Evolutionary conservation across 2,329 filamentous ascomycete species (phyloP), one percentile per base, ranked within the genome.

Genomic region (Emericellopsis atlantica): DNA sequence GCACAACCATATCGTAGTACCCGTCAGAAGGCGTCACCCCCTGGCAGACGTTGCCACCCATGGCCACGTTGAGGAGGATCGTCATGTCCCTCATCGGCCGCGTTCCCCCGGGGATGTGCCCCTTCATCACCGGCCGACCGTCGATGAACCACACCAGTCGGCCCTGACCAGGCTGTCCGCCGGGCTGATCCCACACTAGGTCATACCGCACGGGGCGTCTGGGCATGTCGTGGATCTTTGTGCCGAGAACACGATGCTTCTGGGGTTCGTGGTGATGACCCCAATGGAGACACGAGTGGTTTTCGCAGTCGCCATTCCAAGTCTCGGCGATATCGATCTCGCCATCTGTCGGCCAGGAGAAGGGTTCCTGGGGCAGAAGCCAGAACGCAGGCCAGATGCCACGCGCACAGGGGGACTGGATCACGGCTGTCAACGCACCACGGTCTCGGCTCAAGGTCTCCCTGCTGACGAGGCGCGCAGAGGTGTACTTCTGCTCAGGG

Each of bases 381-480:
- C 74, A 79, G 49, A 77, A 76, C 0, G 74, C 74, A 1, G 74
- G 74, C 74, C 74, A 79, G 37, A 79, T 69, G 4, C 74, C 74
- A 3, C 59, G 51, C 0, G 74, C 74, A 40, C 67, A 71, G 0
- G 74, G 74, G 1, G 71, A 63, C 0, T 61, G 58, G 10, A 76
- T 62, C 2, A 66, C 62, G 2, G 69, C 73, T 3, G 66, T 66
- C 34, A 79, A 52, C 38, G 67, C 73, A 23, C 74, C 74, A 26
- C 67, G 60, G 34, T 70, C 61, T 3, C 69, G 62, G 3, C 54
- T 60, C 0, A 79, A 61, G 5, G 69, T 72, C 46, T 69, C 64
- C 29, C 67, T 61, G 42, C 65, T 71, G 14, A 72, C 70, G 35
- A 79, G 59, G 2, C 74, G 66, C 6, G 74, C 74, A 29, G 67